phyloP scores from a whole-genome alignment of 2,329 filamentous ascomycete species.

The Fusarium nematophilum region DNA sequence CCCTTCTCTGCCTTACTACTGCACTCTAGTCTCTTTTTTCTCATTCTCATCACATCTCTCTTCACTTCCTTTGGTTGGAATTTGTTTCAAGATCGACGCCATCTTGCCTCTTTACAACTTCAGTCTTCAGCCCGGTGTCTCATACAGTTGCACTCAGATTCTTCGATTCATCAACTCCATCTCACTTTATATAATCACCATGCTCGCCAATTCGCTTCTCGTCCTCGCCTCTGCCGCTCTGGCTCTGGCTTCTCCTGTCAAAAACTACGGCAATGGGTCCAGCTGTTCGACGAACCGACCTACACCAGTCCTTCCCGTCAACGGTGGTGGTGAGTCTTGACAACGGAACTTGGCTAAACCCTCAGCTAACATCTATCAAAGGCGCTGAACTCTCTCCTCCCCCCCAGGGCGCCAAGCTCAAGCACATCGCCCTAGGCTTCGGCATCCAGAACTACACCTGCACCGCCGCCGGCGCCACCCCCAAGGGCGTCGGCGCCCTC shows the following conservation, averaged over 20 bases:
- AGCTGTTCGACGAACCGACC: slow-evolving; percentile 27
- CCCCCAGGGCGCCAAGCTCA: slow-evolving; percentile 54
- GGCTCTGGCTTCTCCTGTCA: slow-evolving; percentile 45
- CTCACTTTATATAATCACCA: too few relatives aligned
- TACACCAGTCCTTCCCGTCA: slow-evolving; percentile 52
- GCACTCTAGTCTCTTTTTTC: slow-evolving; percentile 8
- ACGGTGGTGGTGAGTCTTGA: slow-evolving; percentile 50
- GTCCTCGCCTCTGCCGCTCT: slow-evolving; percentile 50
- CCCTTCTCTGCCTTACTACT: background rate
- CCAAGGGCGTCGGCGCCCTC: slow-evolving; percentile 63
- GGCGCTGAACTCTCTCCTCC: slow-evolving; percentile 58
- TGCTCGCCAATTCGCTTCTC: slow-evolving; percentile 50
- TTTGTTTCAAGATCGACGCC: slow-evolving; percentile 33
- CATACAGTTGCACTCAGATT: slow-evolving; percentile 20
- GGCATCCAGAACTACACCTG: slow-evolving; percentile 79
- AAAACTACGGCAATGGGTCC: slow-evolving; percentile 29
- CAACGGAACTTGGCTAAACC: background rate
- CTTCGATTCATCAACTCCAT: too few relatives aligned
- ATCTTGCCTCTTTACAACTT: slow-evolving; percentile 19
- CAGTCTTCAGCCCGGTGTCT: slow-evolving; percentile 19
- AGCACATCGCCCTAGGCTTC: slow-evolving; percentile 70
- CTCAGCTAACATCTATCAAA: slow-evolving; percentile 39
- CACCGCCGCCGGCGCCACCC: slow-evolving; percentile 47
- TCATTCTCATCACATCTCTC: slow-evolving; percentile 7
- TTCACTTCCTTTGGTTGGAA: slow-evolving; percentile 23